A percentile compares a stretch with the other conserved stretches of the same genome.
phyloP scores from a whole-genome alignment of 768 basidiomycete species.

The Leccinum boreale region DNA sequence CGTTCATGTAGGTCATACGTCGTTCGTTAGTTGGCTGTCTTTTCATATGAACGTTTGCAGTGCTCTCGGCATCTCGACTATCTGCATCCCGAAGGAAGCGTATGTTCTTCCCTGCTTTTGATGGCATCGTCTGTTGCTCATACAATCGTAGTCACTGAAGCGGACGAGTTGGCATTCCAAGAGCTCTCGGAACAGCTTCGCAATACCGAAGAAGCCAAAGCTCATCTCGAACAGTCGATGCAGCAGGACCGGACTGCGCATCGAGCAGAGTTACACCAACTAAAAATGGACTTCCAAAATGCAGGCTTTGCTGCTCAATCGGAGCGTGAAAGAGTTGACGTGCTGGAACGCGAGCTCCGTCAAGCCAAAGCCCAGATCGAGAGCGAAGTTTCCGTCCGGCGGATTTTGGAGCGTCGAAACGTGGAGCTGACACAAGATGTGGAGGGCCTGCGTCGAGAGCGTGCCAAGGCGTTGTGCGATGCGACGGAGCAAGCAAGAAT shows the following conservation, averaged over 20 bases:
- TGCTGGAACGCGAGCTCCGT: slow-evolving; percentile 62
- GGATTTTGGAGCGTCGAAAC: slow-evolving; percentile 64
- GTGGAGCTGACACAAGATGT: slow-evolving; percentile 52
- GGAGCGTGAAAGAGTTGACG: slow-evolving; percentile 53
- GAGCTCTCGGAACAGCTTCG: slow-evolving; percentile 70
- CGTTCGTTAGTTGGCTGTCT: background rate
- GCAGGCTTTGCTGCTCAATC: slow-evolving; percentile 34
- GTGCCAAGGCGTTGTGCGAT: slow-evolving; percentile 59
- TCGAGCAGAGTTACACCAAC: slow-evolving; percentile 53
- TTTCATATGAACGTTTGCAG: slow-evolving; percentile 36
- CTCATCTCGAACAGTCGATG: slow-evolving; percentile 52
- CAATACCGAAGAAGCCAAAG: slow-evolving; percentile 52
- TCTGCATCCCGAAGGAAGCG: slow-evolving; percentile 67
- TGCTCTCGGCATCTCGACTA: slow-evolving; percentile 73
- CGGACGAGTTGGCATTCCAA: slow-evolving; percentile 71
- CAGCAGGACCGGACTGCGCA: slow-evolving; percentile 56
- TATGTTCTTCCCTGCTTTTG: slow-evolving; percentile 37
- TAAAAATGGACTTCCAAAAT: slow-evolving; percentile 45
- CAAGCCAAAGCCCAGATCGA: slow-evolving; percentile 63
- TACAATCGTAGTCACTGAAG: slow-evolving; percentile 53
- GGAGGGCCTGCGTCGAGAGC: slow-evolving; percentile 51
- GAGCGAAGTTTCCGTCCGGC: slow-evolving; percentile 56
- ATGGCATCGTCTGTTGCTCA: slow-evolving; percentile 3
- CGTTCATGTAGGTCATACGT: slow-evolving; percentile 58
- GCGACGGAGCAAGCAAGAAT: slow-evolving; percentile 62